phyloP scores from a whole-genome alignment of 345 rosid species.

The Eucalyptus urophylla region DNA sequence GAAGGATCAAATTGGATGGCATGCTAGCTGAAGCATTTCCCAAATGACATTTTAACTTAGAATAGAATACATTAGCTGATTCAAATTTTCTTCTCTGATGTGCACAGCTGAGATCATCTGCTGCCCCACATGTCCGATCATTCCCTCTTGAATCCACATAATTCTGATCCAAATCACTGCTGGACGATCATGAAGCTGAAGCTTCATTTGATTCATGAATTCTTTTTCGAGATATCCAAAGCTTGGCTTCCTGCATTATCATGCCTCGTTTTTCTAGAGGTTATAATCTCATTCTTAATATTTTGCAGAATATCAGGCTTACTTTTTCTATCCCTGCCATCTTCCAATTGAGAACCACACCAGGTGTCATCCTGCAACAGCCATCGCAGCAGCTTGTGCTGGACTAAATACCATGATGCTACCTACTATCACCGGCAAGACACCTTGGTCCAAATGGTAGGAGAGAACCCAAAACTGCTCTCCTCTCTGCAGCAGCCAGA shows the following conservation, averaged over 20 bases:
- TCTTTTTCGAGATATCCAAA: slow-evolving; percentile 26
- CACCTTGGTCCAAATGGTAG: slow-evolving; percentile 66
- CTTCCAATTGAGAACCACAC: slow-evolving; percentile 63
- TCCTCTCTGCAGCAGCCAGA: slow-evolving; percentile 58
- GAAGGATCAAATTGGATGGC: background rate
- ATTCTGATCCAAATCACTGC: background rate
- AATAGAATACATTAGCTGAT: background rate
- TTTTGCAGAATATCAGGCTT: slow-evolving; percentile 11
- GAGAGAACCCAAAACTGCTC: slow-evolving; percentile 39
- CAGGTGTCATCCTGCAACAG: slow-evolving; percentile 75
- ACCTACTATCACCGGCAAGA: slow-evolving; percentile 59
- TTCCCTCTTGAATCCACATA: background rate
- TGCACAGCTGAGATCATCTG: background rate
- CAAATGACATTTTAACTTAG: background rate
- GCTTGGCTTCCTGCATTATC: background rate
- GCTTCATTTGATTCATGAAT: slow-evolving; percentile 4
- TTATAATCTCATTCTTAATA: background rate
- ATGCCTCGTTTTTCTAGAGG: slow-evolving; percentile 1
- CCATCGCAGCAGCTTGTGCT: slow-evolving; percentile 91
- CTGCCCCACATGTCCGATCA: background rate
- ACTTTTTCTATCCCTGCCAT: slow-evolving; percentile 25
- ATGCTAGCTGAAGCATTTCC: slow-evolving; percentile 14
- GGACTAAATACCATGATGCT: slow-evolving; percentile 74
- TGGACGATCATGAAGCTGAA: background rate
- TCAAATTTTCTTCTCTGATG: background rate